Base-by-base conservation (phyloP, 345 rosid genomes). In the Bruguiera sexangula region DNA sequence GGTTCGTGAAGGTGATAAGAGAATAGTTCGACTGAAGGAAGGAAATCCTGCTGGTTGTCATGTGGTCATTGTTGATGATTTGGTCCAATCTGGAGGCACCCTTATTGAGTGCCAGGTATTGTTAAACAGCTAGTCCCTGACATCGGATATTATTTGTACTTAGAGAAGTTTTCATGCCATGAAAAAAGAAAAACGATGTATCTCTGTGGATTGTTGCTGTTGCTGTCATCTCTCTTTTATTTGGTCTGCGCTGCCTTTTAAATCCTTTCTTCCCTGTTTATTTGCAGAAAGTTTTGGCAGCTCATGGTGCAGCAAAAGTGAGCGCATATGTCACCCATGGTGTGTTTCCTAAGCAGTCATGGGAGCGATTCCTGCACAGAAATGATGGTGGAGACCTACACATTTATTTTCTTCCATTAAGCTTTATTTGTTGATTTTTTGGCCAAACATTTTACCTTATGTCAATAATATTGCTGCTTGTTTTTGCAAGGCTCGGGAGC, bases 311-410 rank as follows among this genome's bases (percentile, higher is more conserved):
- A 0, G 81, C 85, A 15, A 96, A 92, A 82, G 99, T 92, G 74
- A 96, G 99, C 64, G 93, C 99, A 9, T 92, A 90, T 75, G 98
- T 92, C 67, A 96, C 98, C 57, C 99, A 96, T 22, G 98, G 97
- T 3, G 98, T 96, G 54, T 96, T 96, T 83, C 99, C 98, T 8
- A 88, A 89, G 60, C 75, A 75, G 58, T 96, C 99, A 0, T 96
- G 99, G 99, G 96, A 92, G 83, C 90, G 84, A 43, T 96, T 96
- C 77, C 74, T 78, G 22, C 83, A 62, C 74, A 82, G 83, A 76
- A 81, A 84, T 16, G 76, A 86, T 6, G 89, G 99, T 89, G 84
- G 76, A 21, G 62, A 37, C 64, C 22, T 51, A 56, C 31, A 21
- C 27, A 26, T 52, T 26, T 56, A 65, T 50, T 26, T 11, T 24